Evolutionary conservation across 139 green algal genomes (phyloP).

Genomic region (Chlamydomonas sp.): DNA sequence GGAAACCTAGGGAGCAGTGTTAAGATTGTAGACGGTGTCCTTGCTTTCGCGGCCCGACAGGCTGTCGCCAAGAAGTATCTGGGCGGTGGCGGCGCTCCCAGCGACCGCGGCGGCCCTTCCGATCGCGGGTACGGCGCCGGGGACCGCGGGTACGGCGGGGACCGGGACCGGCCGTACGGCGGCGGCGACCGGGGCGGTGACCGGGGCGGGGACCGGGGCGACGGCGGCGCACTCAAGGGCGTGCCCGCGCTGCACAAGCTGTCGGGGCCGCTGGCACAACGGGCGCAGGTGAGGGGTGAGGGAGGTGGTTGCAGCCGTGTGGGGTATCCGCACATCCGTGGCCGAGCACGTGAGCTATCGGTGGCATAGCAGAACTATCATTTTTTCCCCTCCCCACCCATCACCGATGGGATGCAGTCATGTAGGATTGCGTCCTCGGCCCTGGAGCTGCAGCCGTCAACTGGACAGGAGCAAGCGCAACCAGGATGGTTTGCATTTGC

Average conservation of each 20-base stretch:
- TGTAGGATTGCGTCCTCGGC: too few relatives aligned
- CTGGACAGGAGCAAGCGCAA: too few relatives aligned
- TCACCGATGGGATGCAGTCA: too few relatives aligned
- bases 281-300: slow-evolving; percentile 14
- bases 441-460: too few relatives aligned
- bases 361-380: too few relatives aligned
- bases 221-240: slow-evolving; percentile 16
- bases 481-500: too few relatives aligned
- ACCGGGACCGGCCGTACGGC: neutral
- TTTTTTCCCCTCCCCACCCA: too few relatives aligned
- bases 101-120: neutral
- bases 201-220: neutral
- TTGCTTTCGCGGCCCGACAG: neutral
- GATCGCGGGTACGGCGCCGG: neutral
- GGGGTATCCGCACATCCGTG: too few relatives aligned
- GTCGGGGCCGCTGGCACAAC: neutral
- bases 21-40: neutral
- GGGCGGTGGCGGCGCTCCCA: neutral
- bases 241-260: slow-evolving; percentile 36
- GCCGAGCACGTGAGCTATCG: too few relatives aligned
- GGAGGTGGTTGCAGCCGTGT: too few relatives aligned
- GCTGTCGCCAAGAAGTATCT: slow-evolving; percentile 35
- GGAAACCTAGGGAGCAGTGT: too few relatives aligned
- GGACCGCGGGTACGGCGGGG: neutral
- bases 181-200: neutral